These are phyloP conservation scores for Lecanicillium sp. DNA, from an alignment of 2,329 filamentous ascomycete species.

Conservation along the genomic window DNA sequence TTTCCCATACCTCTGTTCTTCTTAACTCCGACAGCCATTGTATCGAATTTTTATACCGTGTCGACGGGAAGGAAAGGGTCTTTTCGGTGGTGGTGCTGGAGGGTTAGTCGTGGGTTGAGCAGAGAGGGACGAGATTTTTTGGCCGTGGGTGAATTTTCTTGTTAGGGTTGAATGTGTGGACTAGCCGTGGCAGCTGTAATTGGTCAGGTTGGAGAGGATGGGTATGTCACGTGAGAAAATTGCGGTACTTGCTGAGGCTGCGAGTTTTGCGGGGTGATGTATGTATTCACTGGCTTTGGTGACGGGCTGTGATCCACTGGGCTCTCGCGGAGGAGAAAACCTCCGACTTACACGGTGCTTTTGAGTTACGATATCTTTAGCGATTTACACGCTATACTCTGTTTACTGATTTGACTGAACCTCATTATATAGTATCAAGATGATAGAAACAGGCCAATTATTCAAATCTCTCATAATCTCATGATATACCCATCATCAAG, in stretches of 20 bases:
- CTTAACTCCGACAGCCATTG: constrained; percentile 25
- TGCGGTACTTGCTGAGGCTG: not conserved
- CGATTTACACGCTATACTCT: too few species aligned
- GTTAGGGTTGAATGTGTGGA: constrained; percentile 16
- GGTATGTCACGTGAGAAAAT: constrained; percentile 10
- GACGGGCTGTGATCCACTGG: too few species aligned
- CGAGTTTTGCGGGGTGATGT: not conserved
- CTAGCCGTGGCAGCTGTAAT: constrained; percentile 1
- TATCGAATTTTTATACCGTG: constrained; percentile 15
- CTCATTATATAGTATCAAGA: too few species aligned
- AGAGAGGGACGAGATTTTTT: constrained; percentile 9
- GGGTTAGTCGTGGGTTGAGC: constrained; percentile 15
- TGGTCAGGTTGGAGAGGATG: not conserved
- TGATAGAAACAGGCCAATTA: too few species aligned
- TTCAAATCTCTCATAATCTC: too few species aligned
- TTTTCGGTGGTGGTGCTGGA: constrained; percentile 14
- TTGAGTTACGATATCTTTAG: too few species aligned
- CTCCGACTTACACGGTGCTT: constrained; percentile 2
- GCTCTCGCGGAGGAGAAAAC: not conserved
- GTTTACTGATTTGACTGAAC: too few species aligned
- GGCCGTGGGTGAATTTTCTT: constrained; percentile 15
- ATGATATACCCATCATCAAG: too few species aligned
- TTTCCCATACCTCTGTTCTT: constrained; percentile 41
- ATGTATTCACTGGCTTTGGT: constrained; percentile 1
- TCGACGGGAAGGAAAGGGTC: constrained; percentile 15